Percentiles rank a stretch among this genome's conserved stretches.
Evolutionary conservation across 2,329 filamentous ascomycete species (phyloP).

Genomic region (Nectriaceae sp.): DNA sequence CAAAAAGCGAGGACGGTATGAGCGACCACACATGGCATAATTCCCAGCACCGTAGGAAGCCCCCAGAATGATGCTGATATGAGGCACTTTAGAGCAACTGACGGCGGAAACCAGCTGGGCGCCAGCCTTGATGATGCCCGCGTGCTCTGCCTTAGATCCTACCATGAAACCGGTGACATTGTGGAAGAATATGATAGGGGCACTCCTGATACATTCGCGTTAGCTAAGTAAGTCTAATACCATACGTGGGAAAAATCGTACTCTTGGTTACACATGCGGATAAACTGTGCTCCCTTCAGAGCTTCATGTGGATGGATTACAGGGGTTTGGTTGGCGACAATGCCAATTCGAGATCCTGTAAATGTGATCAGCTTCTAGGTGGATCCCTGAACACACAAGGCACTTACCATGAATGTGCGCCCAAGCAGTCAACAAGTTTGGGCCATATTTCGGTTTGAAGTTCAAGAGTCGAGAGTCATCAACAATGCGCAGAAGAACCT

Average conservation of each 20-base stretch:
- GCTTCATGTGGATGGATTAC: constrained; percentile 44
- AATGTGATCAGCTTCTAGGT: not conserved
- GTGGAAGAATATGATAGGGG: constrained; percentile 46
- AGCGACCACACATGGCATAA: constrained; percentile 47
- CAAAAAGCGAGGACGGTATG: constrained; percentile 42
- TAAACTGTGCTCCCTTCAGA: constrained; percentile 43
- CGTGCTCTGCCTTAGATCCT: constrained; percentile 44
- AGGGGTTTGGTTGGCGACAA: constrained; percentile 42
- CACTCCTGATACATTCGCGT: constrained; percentile 29
- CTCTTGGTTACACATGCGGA: constrained; percentile 45
- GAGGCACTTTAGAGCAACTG: constrained; percentile 43
- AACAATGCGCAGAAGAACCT: constrained; percentile 42
- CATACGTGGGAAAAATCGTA: too few relatives aligned
- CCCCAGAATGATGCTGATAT: constrained; percentile 46
- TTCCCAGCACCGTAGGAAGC: constrained; percentile 48
- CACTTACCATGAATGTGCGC: constrained; percentile 35
- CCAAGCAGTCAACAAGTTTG: constrained; percentile 39
- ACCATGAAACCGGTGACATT: constrained; percentile 53
- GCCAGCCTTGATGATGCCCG: constrained; percentile 45
- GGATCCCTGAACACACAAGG: too few relatives aligned
- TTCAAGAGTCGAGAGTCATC: constrained; percentile 40
- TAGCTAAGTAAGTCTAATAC: not conserved
- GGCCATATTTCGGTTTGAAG: constrained; percentile 44
- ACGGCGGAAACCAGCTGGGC: constrained; percentile 48
- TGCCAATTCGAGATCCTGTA: constrained; percentile 38